Percentiles rank a stretch among this genome's conserved stretches.
Evolutionary conservation across 1,284 basidiomycete genomes (phyloP).

Genomic region (Leccinum griseonigrum): DNA sequence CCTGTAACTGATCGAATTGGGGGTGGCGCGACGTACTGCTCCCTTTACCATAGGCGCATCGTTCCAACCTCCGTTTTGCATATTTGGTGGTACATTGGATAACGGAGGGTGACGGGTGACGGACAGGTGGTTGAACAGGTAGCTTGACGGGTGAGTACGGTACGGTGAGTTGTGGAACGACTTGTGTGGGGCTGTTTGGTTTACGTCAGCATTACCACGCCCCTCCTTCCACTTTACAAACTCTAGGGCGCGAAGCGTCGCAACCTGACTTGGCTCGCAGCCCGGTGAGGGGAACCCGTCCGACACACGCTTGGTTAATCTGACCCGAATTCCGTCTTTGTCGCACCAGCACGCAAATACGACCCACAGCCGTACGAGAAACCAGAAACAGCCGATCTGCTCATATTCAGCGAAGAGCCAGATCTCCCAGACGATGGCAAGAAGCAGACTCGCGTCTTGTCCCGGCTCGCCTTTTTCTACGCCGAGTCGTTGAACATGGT

Average conservation of each 20-base stretch:
- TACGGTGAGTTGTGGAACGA: too few relatives aligned
- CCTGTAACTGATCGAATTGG: too few relatives aligned
- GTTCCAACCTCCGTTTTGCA: too few relatives aligned
- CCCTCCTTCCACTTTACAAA: background rate
- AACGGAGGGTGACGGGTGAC: too few relatives aligned
- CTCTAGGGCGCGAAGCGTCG: conserved; percentile 27
- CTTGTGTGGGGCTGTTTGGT: too few relatives aligned
- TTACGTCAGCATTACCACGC: too few relatives aligned
- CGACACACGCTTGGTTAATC: background rate
- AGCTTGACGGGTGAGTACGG: too few relatives aligned
- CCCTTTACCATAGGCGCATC: too few relatives aligned
- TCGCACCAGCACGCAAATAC: conserved; percentile 23
- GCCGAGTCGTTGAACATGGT: conserved; percentile 22
- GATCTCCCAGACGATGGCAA: conserved; percentile 21
- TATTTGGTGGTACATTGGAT: too few relatives aligned
- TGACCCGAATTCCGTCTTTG: conserved; percentile 1
- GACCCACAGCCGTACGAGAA: conserved; percentile 27
- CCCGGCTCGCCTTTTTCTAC: conserved; percentile 43
- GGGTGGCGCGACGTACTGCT: too few relatives aligned
- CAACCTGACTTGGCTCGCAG: conserved; percentile 24
- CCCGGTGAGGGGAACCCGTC: conserved; percentile 15
- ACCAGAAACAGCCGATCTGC: conserved; percentile 30
- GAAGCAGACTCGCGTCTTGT: conserved; percentile 39
- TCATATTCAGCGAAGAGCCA: conserved; percentile 35
- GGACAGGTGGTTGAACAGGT: too few relatives aligned